A percentile compares a stretch with the other conserved stretches of the same genome.
Evolutionary conservation across 441 rosid genomes (phyloP).

Genomic region (Metrosideros polymorpha): DNA sequence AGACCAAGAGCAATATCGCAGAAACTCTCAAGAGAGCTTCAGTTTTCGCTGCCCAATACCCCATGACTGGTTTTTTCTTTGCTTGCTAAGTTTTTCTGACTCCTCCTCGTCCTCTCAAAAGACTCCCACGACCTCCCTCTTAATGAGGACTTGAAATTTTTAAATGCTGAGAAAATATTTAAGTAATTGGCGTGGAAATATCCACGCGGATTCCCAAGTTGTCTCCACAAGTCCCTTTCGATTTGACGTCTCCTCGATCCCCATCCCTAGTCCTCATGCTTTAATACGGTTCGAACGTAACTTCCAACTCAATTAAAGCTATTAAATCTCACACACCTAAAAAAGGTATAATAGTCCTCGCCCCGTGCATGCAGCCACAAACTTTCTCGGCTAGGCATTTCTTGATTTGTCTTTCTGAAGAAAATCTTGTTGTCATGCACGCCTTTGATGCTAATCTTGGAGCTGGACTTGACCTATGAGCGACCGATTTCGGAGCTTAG

Average conservation of each 20-base stretch:
- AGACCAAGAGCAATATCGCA: conserved; percentile 19
- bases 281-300: neutral
- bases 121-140: neutral
- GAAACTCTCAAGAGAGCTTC: conserved; percentile 35
- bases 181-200: neutral
- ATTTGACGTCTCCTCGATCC: neutral
- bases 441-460: neutral
- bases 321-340: neutral
- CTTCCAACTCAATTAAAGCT: neutral
- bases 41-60: neutral
- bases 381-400: neutral
- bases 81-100: neutral
- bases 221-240: neutral
- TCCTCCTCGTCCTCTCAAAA: conserved; percentile 17
- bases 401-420: neutral
- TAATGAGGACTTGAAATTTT: neutral
- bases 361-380: neutral
- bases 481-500: neutral
- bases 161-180: neutral
- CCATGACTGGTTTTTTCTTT: neutral
- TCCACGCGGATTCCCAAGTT: neutral
- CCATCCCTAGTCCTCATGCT: neutral
- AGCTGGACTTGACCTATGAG: neutral
- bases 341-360: neutral
- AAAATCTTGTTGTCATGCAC: neutral